Evolutionary conservation across 73 alveolate species (phyloP).

Genomic region (Paramecium octaurelia): DNA sequence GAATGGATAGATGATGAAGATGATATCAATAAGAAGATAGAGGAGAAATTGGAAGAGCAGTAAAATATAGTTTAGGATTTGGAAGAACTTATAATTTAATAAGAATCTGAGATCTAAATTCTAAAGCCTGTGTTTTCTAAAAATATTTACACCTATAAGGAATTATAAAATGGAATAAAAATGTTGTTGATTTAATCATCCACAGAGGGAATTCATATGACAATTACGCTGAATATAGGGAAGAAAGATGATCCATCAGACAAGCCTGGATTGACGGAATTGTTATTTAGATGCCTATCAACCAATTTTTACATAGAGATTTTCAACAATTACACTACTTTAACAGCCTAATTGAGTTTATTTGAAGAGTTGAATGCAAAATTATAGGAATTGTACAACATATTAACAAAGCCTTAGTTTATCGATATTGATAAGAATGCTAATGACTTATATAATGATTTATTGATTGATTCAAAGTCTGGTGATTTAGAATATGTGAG

Average conservation of each 20-base stretch:
- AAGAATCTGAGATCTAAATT: not conserved
- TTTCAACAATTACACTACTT: not conserved
- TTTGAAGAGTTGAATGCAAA: not conserved
- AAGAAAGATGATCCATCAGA: not conserved
- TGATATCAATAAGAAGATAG: not conserved
- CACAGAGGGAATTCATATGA: not conserved
- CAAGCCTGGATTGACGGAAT: not conserved
- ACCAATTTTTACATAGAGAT: not conserved
- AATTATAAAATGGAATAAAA: conserved; percentile 25
- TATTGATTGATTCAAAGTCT: not conserved
- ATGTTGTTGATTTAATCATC: not conserved
- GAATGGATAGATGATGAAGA: not conserved
- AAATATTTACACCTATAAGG: not conserved
- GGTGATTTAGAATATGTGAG: not conserved
- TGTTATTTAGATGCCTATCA: not conserved
- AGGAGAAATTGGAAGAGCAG: not conserved
- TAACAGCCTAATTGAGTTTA: not conserved
- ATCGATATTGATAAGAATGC: not conserved
- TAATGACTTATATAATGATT: not conserved
- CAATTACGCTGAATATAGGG: not conserved
- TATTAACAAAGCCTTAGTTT: not conserved
- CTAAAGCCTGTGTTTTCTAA: not conserved
- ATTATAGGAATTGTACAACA: not conserved
- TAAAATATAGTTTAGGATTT: not conserved
- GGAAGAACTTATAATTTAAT: not conserved